These are phyloP conservation scores for Otatea glauca DNA, from an alignment of 176 grass and related monocot species.

Conservation along the genomic window DNA sequence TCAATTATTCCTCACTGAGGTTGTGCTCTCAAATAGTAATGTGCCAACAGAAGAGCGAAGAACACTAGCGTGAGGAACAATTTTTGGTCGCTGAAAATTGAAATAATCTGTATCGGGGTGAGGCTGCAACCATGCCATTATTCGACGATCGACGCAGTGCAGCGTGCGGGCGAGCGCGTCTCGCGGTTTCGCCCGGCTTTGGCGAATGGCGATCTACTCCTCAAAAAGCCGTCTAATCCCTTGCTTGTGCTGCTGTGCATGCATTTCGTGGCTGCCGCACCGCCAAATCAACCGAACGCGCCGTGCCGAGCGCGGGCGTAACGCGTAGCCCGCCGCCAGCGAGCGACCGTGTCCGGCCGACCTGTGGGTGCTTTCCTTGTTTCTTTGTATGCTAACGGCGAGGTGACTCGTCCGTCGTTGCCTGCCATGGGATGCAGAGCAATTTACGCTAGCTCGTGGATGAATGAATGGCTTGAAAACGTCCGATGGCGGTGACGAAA, in stretches of 20 bases:
- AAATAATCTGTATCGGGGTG: not conserved
- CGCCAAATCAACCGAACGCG: too few species aligned
- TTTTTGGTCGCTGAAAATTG: not conserved
- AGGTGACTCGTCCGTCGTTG: not conserved
- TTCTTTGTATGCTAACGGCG: not conserved
- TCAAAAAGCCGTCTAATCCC: too few species aligned
- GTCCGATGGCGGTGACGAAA: not conserved
- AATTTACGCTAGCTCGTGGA: not conserved
- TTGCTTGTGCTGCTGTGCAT: too few species aligned
- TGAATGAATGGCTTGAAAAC: not conserved
- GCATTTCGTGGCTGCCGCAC: not conserved
- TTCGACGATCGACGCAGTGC: too few species aligned
- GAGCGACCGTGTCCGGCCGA: not conserved
- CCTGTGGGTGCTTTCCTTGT: not conserved
- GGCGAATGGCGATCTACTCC: too few species aligned
- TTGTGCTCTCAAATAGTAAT: not conserved
- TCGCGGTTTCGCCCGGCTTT: too few species aligned
- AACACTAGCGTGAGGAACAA: not conserved
- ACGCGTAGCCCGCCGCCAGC: too few species aligned
- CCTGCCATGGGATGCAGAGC: not conserved
- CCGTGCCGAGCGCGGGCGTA: too few species aligned
- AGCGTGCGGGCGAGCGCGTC: too few species aligned
- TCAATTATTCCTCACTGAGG: too few species aligned
- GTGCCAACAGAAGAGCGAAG: not conserved
- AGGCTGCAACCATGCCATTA: too few species aligned